phyloP scores from a whole-genome alignment of 202 grass and related monocot genomes.

The Carex sylvatica region DNA sequence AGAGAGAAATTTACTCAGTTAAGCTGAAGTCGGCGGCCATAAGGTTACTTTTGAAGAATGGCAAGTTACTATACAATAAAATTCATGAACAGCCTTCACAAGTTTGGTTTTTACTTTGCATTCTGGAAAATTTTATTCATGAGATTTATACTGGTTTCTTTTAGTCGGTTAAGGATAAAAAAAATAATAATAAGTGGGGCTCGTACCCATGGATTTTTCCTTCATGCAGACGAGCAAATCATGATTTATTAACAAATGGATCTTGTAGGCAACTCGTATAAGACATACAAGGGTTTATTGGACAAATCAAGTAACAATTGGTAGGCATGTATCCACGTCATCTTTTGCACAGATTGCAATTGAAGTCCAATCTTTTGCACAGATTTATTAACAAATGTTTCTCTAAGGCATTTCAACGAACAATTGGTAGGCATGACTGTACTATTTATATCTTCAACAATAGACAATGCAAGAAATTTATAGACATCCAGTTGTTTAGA shows the following conservation, averaged over 20 bases:
- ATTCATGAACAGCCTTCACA: background rate
- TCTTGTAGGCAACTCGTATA: background rate
- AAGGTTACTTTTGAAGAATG: background rate
- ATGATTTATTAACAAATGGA: background rate
- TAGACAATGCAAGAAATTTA: constrained; percentile 58
- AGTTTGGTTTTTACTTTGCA: background rate
- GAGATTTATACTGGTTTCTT: background rate
- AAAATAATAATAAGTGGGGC: background rate
- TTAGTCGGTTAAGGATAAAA: background rate
- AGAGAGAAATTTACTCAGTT: constrained; percentile 20
- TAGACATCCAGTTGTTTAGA: constrained; percentile 62
- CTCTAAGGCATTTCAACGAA: too few species aligned
- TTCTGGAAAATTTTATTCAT: background rate
- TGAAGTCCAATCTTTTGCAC: too few species aligned
- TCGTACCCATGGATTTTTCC: background rate
- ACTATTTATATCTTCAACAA: constrained; percentile 56
- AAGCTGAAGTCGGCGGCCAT: background rate
- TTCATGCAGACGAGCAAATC: background rate
- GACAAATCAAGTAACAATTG: too few species aligned
- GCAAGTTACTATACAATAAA: constrained; percentile 30
- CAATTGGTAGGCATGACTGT: background rate
- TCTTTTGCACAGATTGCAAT: too few species aligned
- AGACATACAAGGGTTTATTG: too few species aligned
- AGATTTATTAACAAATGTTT: background rate
- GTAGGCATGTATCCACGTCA: too few species aligned